A percentile compares a stretch with the other conserved stretches of the same genome.
Conservation (phyloP, 2,329 filamentous ascomycete genomes). For the Knufia fluminis region DNA sequence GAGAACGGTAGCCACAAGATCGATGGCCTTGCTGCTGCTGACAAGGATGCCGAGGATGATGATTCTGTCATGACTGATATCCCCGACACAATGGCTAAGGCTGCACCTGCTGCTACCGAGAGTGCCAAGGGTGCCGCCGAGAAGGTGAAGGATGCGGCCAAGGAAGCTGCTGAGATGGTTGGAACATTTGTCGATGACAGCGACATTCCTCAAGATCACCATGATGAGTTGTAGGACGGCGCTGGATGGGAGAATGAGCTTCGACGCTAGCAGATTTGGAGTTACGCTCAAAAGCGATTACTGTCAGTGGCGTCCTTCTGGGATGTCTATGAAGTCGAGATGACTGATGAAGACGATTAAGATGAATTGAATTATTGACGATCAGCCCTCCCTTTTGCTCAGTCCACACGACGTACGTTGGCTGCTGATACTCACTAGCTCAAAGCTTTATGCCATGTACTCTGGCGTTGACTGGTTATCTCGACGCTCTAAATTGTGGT, state of each 20-base stretch:
- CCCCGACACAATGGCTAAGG: conserved; percentile 21
- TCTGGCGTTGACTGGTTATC: too few relatives aligned
- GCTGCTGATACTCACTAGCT: too few relatives aligned
- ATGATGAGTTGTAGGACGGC: conserved; percentile 13
- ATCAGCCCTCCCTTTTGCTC: too few relatives aligned
- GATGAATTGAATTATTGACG: too few relatives aligned
- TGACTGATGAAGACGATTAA: too few relatives aligned
- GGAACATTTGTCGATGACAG: conserved; percentile 31
- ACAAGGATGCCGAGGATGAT: conserved; percentile 42
- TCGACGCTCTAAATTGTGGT: too few relatives aligned
- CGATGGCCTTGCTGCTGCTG: conserved; percentile 50
- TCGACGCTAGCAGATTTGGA: too few relatives aligned
- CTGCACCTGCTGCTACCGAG: conserved; percentile 23
- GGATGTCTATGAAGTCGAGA: too few relatives aligned
- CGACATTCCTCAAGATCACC: conserved; percentile 15
- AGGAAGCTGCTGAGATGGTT: conserved; percentile 49
- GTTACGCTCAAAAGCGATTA: too few relatives aligned
- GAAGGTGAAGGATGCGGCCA: conserved; percentile 55
- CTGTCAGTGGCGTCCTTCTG: too few relatives aligned
- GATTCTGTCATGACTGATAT: conserved; percentile 31
- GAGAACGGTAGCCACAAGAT: conserved; percentile 90
- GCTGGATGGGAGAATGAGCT: neutral
- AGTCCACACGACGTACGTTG: too few relatives aligned
- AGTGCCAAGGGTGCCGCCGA: conserved; percentile 31
- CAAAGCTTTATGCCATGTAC: too few relatives aligned